Conservation (phyloP, 495 filamentous ascomycete species). For the Lindgomyces ingoldianus region DNA sequence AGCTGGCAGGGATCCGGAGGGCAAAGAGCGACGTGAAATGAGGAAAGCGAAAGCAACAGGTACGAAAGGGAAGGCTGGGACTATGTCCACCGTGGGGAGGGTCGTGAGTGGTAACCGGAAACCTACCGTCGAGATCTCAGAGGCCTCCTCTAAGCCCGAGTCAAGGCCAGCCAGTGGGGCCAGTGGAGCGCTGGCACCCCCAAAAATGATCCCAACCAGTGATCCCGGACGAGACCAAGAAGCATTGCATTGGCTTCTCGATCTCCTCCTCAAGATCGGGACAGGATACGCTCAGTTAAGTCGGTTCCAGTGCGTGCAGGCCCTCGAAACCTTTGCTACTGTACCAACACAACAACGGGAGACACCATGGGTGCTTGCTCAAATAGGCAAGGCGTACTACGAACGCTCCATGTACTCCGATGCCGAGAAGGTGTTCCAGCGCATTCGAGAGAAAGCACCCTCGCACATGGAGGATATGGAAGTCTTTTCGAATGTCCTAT, state of each 20-base stretch:
- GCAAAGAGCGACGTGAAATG: constrained; percentile 67
- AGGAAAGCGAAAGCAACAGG: constrained; percentile 73
- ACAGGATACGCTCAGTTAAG: constrained; percentile 73
- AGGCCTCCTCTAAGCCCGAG: constrained; percentile 62
- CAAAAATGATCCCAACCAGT: constrained; percentile 22
- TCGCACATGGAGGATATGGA: constrained; percentile 91
- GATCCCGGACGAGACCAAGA: constrained; percentile 59
- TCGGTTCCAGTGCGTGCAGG: constrained; percentile 75
- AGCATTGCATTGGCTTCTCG: constrained; percentile 72
- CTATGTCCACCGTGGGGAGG: constrained; percentile 68
- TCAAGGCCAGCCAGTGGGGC: constrained; percentile 36
- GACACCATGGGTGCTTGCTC: constrained; percentile 91
- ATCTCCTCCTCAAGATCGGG: constrained; percentile 79
- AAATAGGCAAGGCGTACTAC: constrained; percentile 85
- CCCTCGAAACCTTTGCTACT: constrained; percentile 67
- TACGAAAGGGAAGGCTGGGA: constrained; percentile 55
- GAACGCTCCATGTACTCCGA: constrained; percentile 82
- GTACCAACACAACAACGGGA: constrained; percentile 77
- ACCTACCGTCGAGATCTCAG: constrained; percentile 65
- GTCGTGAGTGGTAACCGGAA: constrained; percentile 87
- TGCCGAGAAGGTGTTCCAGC: constrained; percentile 79
- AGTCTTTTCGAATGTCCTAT: constrained; percentile 94
- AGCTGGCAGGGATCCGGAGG: constrained; percentile 50
- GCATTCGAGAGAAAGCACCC: constrained; percentile 72
- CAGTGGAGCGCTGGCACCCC: constrained; percentile 6